A percentile compares a stretch with the other conserved stretches of the same genome.
These are phyloP conservation scores for Malassezia slooffiae DNA, from an alignment of 1,284 basidiomycete genomes.

Conservation along the genomic window DNA sequence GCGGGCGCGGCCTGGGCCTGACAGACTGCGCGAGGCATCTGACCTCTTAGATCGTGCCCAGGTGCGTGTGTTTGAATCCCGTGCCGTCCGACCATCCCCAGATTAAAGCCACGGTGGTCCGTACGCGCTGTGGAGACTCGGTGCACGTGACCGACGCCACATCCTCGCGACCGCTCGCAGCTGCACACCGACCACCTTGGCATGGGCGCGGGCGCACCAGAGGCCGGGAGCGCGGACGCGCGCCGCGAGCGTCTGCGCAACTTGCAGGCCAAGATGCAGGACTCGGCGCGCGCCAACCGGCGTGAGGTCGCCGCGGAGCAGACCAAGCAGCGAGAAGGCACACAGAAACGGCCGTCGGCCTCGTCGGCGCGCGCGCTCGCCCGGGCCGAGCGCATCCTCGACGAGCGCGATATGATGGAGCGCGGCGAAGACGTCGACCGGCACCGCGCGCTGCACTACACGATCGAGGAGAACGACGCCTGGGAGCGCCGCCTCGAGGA, in stretches of 20 bases:
- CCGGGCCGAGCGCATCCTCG: slow-evolving; percentile 70
- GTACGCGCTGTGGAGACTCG: not conserved
- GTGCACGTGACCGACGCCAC: not conserved
- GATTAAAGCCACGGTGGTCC: too few species aligned
- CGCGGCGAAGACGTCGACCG: slow-evolving; percentile 62
- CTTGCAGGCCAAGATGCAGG: slow-evolving; percentile 8
- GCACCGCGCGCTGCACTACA: slow-evolving; percentile 83
- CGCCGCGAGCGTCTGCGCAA: slow-evolving; percentile 5
- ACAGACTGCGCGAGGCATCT: too few species aligned
- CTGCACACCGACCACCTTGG: not conserved
- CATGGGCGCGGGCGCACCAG: not conserved
- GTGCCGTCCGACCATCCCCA: too few species aligned
- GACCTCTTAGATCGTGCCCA: too few species aligned
- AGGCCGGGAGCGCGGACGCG: slow-evolving; percentile 1
- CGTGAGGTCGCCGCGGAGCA: slow-evolving; percentile 26
- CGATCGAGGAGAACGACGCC: slow-evolving; percentile 81
- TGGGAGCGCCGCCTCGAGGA: slow-evolving; percentile 79
- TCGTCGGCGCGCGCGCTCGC: slow-evolving; percentile 24
- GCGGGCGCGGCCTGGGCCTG: too few species aligned
- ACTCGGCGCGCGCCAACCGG: slow-evolving; percentile 33
- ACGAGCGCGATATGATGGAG: slow-evolving; percentile 77
- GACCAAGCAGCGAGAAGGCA: slow-evolving; percentile 16
- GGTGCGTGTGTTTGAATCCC: too few species aligned
- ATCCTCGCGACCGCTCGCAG: not conserved
- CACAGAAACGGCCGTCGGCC: slow-evolving; percentile 8